phyloP scores from a whole-genome alignment of 257 asterid genomes.

The Coffea eugenioides region DNA sequence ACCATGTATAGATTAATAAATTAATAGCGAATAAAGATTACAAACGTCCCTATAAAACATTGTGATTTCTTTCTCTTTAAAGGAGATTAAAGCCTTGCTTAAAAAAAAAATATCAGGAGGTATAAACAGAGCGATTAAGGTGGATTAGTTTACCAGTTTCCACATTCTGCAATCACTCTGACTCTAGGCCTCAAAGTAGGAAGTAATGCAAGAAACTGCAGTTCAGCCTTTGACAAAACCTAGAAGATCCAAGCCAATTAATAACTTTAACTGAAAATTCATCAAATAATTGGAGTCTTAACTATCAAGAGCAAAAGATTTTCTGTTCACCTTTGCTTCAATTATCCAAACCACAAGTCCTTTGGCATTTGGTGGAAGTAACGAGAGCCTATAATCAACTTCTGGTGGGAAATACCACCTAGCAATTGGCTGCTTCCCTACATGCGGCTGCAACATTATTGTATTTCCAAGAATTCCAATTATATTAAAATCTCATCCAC shows the following conservation, averaged over 20 bases:
- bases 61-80: not conserved
- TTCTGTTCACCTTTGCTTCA: constrained; percentile 64
- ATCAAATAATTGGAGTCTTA: not conserved
- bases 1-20: not conserved
- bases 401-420: constrained; percentile 96
- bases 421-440: constrained; percentile 90
- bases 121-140: not conserved
- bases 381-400: constrained; percentile 82
- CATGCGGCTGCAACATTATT: constrained; percentile 51
- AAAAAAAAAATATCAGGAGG: no score
- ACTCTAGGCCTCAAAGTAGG: constrained; percentile 76
- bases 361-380: constrained; percentile 70
- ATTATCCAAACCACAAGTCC: constrained; percentile 80
- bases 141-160: constrained; percentile 54
- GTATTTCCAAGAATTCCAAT: not conserved
- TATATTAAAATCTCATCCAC: not conserved
- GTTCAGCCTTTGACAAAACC: constrained; percentile 53
- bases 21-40: not conserved
- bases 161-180: constrained; percentile 85
- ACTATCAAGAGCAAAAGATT: not conserved
- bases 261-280: not conserved
- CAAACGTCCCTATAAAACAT: no score
- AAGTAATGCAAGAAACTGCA: constrained; percentile 43
- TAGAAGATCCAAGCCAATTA: constrained; percentile 14
- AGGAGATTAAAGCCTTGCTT: not conserved